Evolutionary conservation across 2,329 filamentous ascomycete genomes (phyloP).

Genomic region (Aspergillus transmontanensis): DNA sequence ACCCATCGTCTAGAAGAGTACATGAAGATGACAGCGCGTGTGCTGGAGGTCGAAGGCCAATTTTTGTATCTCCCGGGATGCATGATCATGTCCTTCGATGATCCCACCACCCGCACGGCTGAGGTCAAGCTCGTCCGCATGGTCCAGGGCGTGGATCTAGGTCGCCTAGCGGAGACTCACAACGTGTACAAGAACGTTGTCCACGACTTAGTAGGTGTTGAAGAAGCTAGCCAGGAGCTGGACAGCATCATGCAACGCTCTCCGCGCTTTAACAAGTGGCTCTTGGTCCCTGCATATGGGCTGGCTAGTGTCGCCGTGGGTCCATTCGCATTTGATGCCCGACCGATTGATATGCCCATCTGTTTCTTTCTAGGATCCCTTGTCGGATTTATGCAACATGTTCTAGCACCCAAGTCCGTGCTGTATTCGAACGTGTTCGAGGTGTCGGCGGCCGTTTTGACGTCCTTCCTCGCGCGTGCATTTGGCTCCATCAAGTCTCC

Average conservation of each 20-base stretch:
- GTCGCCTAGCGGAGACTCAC: conserved; percentile 45
- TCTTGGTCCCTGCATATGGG: conserved; percentile 68
- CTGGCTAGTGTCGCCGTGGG: conserved; percentile 73
- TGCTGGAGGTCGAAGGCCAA: conserved; percentile 83
- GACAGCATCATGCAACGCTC: conserved; percentile 57
- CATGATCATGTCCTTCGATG: conserved; percentile 69
- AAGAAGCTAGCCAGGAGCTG: conserved; percentile 43
- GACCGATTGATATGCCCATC: conserved; percentile 75
- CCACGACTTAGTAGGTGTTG: conserved; percentile 46
- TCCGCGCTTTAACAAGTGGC: conserved; percentile 56
- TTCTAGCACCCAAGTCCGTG: conserved; percentile 73
- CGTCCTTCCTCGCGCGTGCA: conserved; percentile 67
- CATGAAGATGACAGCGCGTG: conserved; percentile 81
- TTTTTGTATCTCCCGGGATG: conserved; percentile 71
- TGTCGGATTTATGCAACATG: conserved; percentile 72
- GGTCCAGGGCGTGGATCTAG: conserved; percentile 44
- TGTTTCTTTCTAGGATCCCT: conserved; percentile 73
- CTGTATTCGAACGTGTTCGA: conserved; percentile 66
- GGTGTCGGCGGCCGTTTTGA: conserved; percentile 63
- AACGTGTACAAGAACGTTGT: conserved; percentile 49
- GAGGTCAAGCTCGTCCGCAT: conserved; percentile 46
- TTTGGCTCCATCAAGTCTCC: conserved; percentile 63
- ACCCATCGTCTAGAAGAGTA: conserved; percentile 89
- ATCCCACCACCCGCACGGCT: conserved; percentile 44
- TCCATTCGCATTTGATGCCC: conserved; percentile 75